Conservation (phyloP, 345 rosid species). For the Excoecaria agallocha region DNA sequence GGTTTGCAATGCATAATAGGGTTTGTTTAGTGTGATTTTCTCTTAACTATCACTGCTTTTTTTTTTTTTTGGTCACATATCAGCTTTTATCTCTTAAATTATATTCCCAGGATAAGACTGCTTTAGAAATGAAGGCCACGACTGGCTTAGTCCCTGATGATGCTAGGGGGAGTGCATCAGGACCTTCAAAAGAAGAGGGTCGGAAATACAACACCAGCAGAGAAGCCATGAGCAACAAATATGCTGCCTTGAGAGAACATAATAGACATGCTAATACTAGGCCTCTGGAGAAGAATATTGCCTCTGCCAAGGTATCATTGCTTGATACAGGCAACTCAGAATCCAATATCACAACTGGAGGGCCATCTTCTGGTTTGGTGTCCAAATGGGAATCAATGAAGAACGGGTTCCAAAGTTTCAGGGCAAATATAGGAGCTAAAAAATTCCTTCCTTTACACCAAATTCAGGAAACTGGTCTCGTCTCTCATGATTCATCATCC, state of each 20-base stretch:
- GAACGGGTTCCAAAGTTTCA: slow-evolving; percentile 75
- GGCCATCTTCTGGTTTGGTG: slow-evolving; percentile 53
- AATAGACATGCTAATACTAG: slow-evolving; percentile 47
- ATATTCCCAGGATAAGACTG: slow-evolving; percentile 52
- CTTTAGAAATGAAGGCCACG: slow-evolving; percentile 67
- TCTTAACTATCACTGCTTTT: no score
- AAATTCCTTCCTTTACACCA: slow-evolving; percentile 68
- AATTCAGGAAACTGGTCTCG: slow-evolving; percentile 39
- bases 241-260: slow-evolving; percentile 81
- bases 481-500: slow-evolving; percentile 38
- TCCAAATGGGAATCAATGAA: slow-evolving; percentile 87
- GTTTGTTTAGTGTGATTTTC: slow-evolving; percentile 1
- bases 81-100: slow-evolving; percentile 18
- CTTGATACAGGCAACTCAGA: slow-evolving; percentile 46
- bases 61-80: background rate
- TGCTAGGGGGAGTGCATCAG: slow-evolving; percentile 45
- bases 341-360: slow-evolving; percentile 31
- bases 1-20: background rate
- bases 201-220: slow-evolving; percentile 60
- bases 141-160: slow-evolving; percentile 24
- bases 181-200: slow-evolving; percentile 49
- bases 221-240: slow-evolving; percentile 83
- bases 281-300: slow-evolving; percentile 52
- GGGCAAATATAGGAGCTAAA: slow-evolving; percentile 67
- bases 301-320: slow-evolving; percentile 77